Percentiles rank a stretch among this genome's conserved stretches.
Conservation (phyloP, 257 asterid species). For the Forsythia suspensa region DNA sequence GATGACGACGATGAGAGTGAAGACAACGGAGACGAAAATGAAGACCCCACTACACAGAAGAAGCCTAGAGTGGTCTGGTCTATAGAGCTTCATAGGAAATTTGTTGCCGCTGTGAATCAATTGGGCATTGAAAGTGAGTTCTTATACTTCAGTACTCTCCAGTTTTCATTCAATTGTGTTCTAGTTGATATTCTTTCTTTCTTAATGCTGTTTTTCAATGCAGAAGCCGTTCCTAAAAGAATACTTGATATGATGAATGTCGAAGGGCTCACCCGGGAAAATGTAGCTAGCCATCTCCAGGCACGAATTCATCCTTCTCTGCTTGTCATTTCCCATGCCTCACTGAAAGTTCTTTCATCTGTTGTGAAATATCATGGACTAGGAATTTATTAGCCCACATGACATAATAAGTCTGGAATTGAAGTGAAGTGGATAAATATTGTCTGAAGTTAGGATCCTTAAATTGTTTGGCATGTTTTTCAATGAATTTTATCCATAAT, state of each 20-base stretch:
- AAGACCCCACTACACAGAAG: slow-evolving; percentile 69
- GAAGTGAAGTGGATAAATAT: too few species aligned
- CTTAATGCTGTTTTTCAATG: slow-evolving; percentile 9
- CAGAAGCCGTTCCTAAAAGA: slow-evolving; percentile 93
- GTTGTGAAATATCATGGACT: neutral
- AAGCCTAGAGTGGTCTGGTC: slow-evolving; percentile 91
- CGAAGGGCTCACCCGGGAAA: slow-evolving; percentile 83
- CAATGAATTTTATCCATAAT: neutral
- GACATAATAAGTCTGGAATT: too few species aligned
- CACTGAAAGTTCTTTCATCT: neutral
- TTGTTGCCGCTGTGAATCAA: slow-evolving; percentile 78
- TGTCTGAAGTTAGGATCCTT: neutral
- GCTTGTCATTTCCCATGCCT: neutral
- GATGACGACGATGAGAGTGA: slow-evolving; percentile 78
- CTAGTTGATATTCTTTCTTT: neutral
- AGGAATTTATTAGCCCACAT: slow-evolving; percentile 11
- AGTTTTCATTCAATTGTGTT: slow-evolving; percentile 7
- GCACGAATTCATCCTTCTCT: slow-evolving; percentile 35
- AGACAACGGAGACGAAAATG: slow-evolving; percentile 53
- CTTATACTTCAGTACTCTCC: slow-evolving; percentile 1
- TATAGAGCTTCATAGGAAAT: slow-evolving; percentile 88
- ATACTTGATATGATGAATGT: slow-evolving; percentile 88
- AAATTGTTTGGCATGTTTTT: neutral
- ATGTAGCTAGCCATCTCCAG: slow-evolving; percentile 98
- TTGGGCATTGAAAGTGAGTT: slow-evolving; percentile 84